These are phyloP conservation scores for Dysphania ambrosioides DNA, from an alignment of 148 eudicot species.

Conservation along the genomic window DNA sequence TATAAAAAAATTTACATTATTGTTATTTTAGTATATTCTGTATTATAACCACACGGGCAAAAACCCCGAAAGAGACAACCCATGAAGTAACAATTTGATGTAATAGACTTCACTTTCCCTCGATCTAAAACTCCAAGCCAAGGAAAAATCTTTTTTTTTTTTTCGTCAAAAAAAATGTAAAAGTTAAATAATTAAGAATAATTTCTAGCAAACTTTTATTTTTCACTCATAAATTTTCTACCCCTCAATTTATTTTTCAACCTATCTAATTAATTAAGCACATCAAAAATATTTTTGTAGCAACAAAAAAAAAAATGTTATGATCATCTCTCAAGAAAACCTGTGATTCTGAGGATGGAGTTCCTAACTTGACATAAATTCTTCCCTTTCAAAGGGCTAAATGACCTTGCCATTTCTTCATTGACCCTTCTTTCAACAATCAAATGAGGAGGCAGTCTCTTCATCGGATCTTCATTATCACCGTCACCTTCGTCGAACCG, in stretches of 20 bases:
- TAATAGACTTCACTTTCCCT: not conserved
- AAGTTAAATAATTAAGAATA: too few relatives aligned
- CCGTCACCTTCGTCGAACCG: constrained; percentile 13
- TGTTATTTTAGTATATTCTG: not conserved
- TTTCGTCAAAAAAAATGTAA: too few relatives aligned
- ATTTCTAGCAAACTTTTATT: not conserved
- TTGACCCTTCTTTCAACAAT: constrained; percentile 33
- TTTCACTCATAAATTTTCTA: not conserved
- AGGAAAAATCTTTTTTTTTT: not conserved
- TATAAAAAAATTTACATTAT: not conserved
- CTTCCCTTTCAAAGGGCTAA: constrained; percentile 43
- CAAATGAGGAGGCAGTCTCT: constrained; percentile 41
- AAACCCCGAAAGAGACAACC: constrained; percentile 2
- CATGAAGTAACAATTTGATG: not conserved
- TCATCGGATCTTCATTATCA: constrained; percentile 12
- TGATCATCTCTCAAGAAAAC: constrained; percentile 45
- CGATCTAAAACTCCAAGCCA: not conserved
- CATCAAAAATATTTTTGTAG: not conserved
- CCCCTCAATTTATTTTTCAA: not conserved
- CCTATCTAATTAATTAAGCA: not conserved
- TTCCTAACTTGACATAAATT: constrained; percentile 41
- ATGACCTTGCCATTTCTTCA: constrained; percentile 41
- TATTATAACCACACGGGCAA: not conserved
- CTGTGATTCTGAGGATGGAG: constrained; percentile 45
- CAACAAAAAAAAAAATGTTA: too few relatives aligned